Conservation (phyloP, 73 alveolate genomes). For the Tetrahymena malaccensis region DNA sequence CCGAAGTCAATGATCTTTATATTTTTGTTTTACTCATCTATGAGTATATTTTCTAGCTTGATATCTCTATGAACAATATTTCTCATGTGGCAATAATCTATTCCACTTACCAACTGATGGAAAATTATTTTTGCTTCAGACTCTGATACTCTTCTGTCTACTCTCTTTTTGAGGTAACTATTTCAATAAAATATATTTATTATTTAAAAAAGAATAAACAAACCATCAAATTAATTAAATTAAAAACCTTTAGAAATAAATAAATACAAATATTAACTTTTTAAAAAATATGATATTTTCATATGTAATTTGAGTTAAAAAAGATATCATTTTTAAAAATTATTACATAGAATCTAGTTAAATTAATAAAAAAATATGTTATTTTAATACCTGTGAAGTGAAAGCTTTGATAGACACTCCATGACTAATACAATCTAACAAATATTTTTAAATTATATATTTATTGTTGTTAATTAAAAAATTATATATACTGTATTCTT, state of each 20-base stretch:
- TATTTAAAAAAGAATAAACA: not conserved
- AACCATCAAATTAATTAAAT: too few relatives aligned
- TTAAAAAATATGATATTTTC: too few relatives aligned
- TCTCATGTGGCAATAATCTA: slow-evolving; percentile 61
- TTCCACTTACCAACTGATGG: slow-evolving; percentile 60
- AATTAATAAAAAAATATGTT: too few relatives aligned
- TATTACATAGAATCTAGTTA: too few relatives aligned
- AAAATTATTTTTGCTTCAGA: slow-evolving; percentile 49
- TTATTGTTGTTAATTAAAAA: too few relatives aligned
- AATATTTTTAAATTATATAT: too few relatives aligned
- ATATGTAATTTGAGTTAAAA: too few relatives aligned
- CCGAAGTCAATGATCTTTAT: slow-evolving; percentile 77
- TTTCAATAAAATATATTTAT: not conserved
- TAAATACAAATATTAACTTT: too few relatives aligned
- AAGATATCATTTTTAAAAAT: too few relatives aligned
- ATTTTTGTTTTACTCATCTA: not conserved
- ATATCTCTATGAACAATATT: slow-evolving; percentile 81
- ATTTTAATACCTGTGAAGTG: not conserved
- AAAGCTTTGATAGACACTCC: slow-evolving; percentile 53
- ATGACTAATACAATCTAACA: slow-evolving; percentile 67
- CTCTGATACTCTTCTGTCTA: slow-evolving; percentile 52
- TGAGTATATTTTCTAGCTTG: slow-evolving; percentile 63
- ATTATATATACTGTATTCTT: slow-evolving; percentile 32
- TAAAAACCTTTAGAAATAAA: too few relatives aligned
- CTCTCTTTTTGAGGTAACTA: slow-evolving; percentile 26